Evolutionary conservation across 345 rosid genomes (phyloP).

Genomic region (Populus alba): DNA sequence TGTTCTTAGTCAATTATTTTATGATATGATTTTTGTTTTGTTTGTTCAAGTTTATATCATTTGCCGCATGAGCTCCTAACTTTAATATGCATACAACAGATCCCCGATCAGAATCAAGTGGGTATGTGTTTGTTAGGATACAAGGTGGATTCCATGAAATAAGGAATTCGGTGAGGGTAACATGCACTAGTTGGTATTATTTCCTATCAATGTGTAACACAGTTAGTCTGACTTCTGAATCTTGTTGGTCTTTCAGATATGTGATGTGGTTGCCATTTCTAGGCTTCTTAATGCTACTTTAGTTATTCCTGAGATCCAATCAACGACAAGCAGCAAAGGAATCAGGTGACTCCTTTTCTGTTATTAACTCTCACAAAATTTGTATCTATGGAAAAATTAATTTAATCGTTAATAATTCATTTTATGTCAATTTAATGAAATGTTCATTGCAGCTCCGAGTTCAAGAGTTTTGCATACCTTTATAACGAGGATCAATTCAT

Average conservation of each 20-base stretch:
- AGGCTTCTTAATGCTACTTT: constrained; percentile 91
- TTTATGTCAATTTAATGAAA: not conserved
- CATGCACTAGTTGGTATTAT: not conserved
- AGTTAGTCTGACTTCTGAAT: constrained; percentile 1
- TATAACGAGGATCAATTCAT: constrained; percentile 86
- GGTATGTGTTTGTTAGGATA: constrained; percentile 83
- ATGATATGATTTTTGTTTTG: not conserved
- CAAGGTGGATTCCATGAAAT: constrained; percentile 99
- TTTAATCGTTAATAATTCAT: not conserved
- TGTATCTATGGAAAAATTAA: not conserved
- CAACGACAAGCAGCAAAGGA: constrained; percentile 98
- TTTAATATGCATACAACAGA: constrained; percentile 39
- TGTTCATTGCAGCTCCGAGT: constrained; percentile 65
- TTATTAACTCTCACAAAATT: not conserved
- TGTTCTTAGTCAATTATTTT: not conserved
- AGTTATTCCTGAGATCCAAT: constrained; percentile 93
- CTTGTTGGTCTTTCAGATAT: constrained; percentile 46
- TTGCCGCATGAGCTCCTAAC: not conserved
- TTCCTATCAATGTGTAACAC: not conserved
- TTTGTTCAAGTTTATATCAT: not conserved
- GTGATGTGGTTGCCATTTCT: constrained; percentile 76
- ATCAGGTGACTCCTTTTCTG: constrained; percentile 55
- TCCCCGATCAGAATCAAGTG: constrained; percentile 55
- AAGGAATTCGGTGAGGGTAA: constrained; percentile 77
- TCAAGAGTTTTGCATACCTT: constrained; percentile 96